phyloP scores from a whole-genome alignment of 1,284 basidiomycete species.

The Cutaneotrichosporon cutaneum region DNA sequence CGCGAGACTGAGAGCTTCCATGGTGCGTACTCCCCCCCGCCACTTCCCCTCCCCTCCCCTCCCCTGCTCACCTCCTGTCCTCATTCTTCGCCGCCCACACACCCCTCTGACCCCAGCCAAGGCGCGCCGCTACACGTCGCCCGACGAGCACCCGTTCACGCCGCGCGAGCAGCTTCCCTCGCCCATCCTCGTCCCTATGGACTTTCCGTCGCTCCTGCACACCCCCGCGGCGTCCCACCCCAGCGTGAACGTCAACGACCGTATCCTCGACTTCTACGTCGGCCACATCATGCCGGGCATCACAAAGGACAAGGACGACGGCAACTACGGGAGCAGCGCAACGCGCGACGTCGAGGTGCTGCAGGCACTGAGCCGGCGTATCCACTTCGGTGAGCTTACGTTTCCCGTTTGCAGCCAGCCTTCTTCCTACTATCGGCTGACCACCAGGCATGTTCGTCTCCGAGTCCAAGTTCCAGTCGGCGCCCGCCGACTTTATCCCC shows the following conservation, averaged over 20 bases:
- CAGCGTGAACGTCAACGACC: constrained; percentile 79
- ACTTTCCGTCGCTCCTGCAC: constrained; percentile 73
- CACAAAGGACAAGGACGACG: constrained; percentile 53
- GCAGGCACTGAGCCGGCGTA: constrained; percentile 88
- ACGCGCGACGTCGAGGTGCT: constrained; percentile 93
- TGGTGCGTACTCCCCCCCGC: constrained; percentile 60
- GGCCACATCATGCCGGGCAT: constrained; percentile 69
- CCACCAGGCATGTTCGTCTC: constrained; percentile 92
- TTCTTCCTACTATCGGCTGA: no score
- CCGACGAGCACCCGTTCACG: constrained; percentile 95
- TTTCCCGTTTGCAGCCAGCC: no score
- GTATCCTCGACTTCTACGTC: constrained; percentile 88
- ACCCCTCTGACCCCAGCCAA: constrained; percentile 62
- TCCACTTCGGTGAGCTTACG: constrained; percentile 79
- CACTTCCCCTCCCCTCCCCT: neutral
- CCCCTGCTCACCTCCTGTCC: neutral
- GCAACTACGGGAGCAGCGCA: constrained; percentile 80
- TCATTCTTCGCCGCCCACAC: neutral
- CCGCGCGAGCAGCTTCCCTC: constrained; percentile 67
- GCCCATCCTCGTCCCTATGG: constrained; percentile 74
- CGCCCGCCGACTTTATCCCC: constrained; percentile 84
- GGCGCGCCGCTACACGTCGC: constrained; percentile 75
- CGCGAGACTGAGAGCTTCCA: constrained; percentile 92
- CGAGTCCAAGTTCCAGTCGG: constrained; percentile 88
- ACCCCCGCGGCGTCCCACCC: constrained; percentile 60